Percentiles rank a stretch among this genome's conserved stretches.
Conservation (phyloP, 306 rosid genomes). For the Gillenia trifoliata region DNA sequence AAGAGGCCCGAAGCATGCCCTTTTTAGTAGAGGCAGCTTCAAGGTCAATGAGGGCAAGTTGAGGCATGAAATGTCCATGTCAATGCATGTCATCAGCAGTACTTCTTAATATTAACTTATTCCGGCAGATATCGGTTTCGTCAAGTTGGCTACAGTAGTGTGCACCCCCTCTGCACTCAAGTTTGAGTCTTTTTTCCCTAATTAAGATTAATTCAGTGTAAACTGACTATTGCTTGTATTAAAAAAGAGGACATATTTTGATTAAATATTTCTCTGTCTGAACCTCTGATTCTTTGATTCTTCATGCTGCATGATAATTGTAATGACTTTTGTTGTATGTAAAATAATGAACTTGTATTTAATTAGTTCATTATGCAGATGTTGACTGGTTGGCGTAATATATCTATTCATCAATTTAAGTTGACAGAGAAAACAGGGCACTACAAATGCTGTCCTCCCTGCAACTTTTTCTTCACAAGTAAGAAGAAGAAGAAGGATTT, state of each 20-base stretch:
- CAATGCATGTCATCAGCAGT: background rate
- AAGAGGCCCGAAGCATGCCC: background rate
- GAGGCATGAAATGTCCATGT: background rate
- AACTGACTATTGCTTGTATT: no score
- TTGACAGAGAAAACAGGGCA: background rate
- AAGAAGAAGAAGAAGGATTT: background rate
- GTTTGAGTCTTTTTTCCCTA: no score
- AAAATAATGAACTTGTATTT: background rate
- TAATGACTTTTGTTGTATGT: background rate
- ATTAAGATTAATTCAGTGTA: no score
- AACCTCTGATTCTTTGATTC: no score
- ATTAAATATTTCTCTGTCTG: no score
- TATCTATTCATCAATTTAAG: background rate
- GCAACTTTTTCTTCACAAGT: background rate
- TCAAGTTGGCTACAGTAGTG: no score
- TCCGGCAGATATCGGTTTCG: no score
- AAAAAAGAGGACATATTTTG: no score
- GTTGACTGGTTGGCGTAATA: background rate
- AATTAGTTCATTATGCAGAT: background rate
- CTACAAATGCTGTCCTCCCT: background rate
- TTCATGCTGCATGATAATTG: no score
- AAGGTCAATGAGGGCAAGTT: background rate
- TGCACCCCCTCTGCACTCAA: no score
- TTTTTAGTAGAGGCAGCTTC: background rate
- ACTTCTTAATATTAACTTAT: background rate